phyloP scores from a whole-genome alignment of 148 eudicot genomes.

The Camellia sinensis region DNA sequence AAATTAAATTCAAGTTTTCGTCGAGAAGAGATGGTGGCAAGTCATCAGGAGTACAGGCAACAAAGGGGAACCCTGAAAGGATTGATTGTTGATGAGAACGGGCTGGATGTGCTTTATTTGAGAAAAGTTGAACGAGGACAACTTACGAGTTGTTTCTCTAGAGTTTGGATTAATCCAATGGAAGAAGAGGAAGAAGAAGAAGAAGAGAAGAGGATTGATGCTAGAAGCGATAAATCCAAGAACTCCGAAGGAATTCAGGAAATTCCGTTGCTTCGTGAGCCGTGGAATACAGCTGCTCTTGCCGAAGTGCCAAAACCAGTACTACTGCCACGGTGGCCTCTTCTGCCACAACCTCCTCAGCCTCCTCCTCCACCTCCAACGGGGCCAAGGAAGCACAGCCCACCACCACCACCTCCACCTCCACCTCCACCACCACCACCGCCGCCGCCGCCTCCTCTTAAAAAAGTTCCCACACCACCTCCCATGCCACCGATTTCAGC shows the following conservation, averaged over 20 bases:
- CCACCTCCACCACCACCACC: slow-evolving; percentile 21
- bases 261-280: slow-evolving; percentile 22
- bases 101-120: slow-evolving; percentile 38
- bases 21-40: slow-evolving; percentile 13
- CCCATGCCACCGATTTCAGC: slow-evolving; percentile 17
- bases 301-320: neutral
- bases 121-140: slow-evolving; percentile 28
- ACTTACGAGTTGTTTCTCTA: slow-evolving; percentile 31
- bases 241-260: slow-evolving; percentile 24
- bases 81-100: slow-evolving; percentile 39
- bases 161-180: slow-evolving; percentile 42
- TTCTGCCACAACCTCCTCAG: slow-evolving; percentile 16
- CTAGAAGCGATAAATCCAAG: slow-evolving; percentile 16
- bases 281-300: neutral
- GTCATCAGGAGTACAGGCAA: slow-evolving; percentile 23
- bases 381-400: neutral
- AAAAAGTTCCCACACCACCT: slow-evolving; percentile 24
- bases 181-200: slow-evolving; percentile 14
- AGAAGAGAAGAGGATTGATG: slow-evolving; percentile 28
- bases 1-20: slow-evolving; percentile 29
- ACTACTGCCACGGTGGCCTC: neutral
- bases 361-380: slow-evolving; percentile 13
- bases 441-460: slow-evolving; percentile 25
- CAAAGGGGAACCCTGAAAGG: slow-evolving; percentile 30
- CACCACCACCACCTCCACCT: slow-evolving; percentile 9